Base-by-base conservation (phyloP, 805 yeast species). In the Cyberlindnera subsufficiens region DNA sequence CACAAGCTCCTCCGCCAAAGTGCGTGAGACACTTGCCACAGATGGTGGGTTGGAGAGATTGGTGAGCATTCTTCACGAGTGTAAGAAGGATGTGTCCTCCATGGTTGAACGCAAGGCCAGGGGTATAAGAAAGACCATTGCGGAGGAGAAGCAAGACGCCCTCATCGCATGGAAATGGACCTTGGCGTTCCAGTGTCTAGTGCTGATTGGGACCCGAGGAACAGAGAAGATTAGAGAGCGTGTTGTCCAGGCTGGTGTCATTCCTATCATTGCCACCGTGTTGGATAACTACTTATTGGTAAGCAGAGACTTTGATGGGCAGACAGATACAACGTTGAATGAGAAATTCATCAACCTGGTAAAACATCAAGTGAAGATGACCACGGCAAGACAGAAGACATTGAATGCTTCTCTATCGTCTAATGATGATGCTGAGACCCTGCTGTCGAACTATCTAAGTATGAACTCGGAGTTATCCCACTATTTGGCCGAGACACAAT, bases 151-250 rank as follows among this genome's bases (percentile, higher is more conserved):
- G 44, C 51, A 52, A 42, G 51, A 58, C 35, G 74, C 80, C 20
- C 69, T 87, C 49, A 71, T 84, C n/a, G 90, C 95, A 0, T 91
- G 96, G 96, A 91, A 91, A 66, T 91, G 99, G 99, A 86, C 96
- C 6, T 67, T 91, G 42, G 86, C 97, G 0, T 80, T 93, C 58
- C 99, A 91, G 67, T 90, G 97, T 60, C 67, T 91, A 43, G 95
- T 91, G 1, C 73, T 88, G 43, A 80, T 91, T 16, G 96, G 97
- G 13, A 89, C 97, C 1, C 74, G 97, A 52, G 99, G 99, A 19
- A 80, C 95, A 2, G 97, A 90, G 61, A 67, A 71, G 40, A 86
- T 90, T 38, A 72, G 99, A 40, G 80, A 82, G 52, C 80, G 89
- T 54, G 86, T 93, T 7, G 96, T 89, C 9, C 81, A 85, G 48